Percentiles rank a stretch among this genome's conserved stretches.
Evolutionary conservation across 768 basidiomycete genomes (phyloP).

Genomic region (Mycena kentingensis): DNA sequence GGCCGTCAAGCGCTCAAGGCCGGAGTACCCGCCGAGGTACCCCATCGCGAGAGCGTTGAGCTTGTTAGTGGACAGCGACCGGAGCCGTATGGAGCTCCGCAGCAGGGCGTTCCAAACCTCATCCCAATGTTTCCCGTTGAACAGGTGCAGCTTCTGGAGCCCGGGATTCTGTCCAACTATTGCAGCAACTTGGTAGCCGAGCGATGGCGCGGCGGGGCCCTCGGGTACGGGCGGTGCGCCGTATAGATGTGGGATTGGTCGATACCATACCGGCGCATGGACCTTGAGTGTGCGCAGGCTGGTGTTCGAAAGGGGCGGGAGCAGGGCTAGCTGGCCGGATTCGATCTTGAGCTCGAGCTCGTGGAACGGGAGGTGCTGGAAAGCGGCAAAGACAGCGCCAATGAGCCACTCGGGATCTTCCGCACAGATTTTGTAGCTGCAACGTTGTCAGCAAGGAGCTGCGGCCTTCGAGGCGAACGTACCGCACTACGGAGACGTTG

Average conservation of each 20-base stretch:
- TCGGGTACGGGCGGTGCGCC: not conserved
- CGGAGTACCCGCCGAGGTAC: not conserved
- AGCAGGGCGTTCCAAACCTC: not conserved
- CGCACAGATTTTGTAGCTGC: not conserved
- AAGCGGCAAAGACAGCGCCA: not conserved
- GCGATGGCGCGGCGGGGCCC: not conserved
- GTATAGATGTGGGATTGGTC: not conserved
- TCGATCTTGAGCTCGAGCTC: not conserved
- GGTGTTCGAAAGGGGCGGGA: not conserved
- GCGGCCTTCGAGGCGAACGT: not conserved
- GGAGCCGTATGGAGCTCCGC: not conserved
- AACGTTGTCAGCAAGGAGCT: not conserved
- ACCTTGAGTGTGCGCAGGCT: not conserved
- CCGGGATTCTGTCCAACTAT: not conserved
- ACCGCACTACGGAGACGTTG: not conserved
- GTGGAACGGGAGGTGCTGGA: not conserved
- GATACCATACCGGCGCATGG: not conserved
- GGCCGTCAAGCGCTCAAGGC: not conserved
- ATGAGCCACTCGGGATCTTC: not conserved
- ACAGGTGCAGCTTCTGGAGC: not conserved
- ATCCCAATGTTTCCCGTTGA: not conserved
- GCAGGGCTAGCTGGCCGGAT: not conserved
- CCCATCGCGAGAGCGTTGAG: not conserved
- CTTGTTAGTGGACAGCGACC: not conserved
- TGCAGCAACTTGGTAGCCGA: not conserved